Evolutionary conservation across 768 basidiomycete species (phyloP), one percentile per base, ranked within the genome.

Genomic region (Plicaturopsis crispa): DNA sequence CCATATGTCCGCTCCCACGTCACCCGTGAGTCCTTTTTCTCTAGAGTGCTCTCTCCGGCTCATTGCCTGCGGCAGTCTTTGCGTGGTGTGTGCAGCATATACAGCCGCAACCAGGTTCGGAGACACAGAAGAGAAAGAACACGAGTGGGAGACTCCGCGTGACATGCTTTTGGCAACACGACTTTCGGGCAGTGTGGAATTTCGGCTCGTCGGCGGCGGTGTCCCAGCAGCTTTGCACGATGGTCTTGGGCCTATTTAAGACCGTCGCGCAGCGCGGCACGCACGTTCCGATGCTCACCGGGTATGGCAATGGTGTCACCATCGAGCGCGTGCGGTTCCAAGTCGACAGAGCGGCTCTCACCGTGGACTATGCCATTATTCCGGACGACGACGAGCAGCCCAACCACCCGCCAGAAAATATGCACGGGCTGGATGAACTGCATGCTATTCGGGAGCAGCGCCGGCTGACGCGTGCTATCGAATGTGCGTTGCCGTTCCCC

Each of bases 111-210:
- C 64, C 53, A 38, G 50, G 44, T 61, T 33, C 51, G 60, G 13
- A 43, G 42, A 21, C 45, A 21, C 24, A 14, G 14, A 28, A 28
- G 26, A 8, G 26, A 14, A 28, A 28, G 26, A 28, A 8, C 14
- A 19, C 43, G 8, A 50, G 51, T 38, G 67, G 62, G 31, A 65
- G 72, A 43, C 54, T 90, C 19, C 80, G 88, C 24, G 75, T 93
- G 44, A 91, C 87, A 2, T 93, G 88, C 53, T 92, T 94, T 54
- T 94, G 89, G 87, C 88, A 93, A 54, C 92, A 94, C 56, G 88
- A 96, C 62, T 73, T 94, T 20, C 84, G 86, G 45, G 75, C 88
- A 0, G 56, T 88, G 26, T 94, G 90, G 89, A 85, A 78, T 26
- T 72, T 91, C 36, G 80, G 78, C 5, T 73, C 80, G 0, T 69